Evolutionary conservation across 2,329 filamentous ascomycete genomes (phyloP).

Genomic region (Calonectria leucothoes): DNA sequence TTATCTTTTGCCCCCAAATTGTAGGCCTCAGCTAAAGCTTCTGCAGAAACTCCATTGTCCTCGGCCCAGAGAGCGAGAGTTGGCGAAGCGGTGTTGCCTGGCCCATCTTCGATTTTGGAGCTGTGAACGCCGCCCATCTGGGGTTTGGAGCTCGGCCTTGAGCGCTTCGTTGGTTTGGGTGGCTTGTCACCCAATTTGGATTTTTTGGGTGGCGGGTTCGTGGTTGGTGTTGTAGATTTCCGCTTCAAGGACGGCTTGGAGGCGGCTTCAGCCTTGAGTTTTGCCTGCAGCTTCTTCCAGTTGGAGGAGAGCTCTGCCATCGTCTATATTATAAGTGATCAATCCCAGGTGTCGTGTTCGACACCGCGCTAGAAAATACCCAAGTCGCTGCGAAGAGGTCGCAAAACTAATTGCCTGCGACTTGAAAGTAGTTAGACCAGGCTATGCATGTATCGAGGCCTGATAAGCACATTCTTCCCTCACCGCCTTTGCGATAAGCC

Average conservation of each 20-base stretch:
- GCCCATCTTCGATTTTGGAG: slow-evolving; percentile 54
- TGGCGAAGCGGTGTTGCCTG: slow-evolving; percentile 57
- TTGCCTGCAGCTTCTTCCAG: slow-evolving; percentile 82
- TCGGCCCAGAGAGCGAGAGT: slow-evolving; percentile 71
- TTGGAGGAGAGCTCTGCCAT: slow-evolving; percentile 71
- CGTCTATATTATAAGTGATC: slow-evolving; percentile 1
- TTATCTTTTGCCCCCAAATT: slow-evolving; percentile 62
- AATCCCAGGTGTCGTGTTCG: background rate
- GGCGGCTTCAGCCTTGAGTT: slow-evolving; percentile 61
- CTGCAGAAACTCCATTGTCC: slow-evolving; percentile 70
- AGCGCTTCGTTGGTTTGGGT: slow-evolving; percentile 11
- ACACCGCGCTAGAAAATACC: background rate
- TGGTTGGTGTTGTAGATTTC: slow-evolving; percentile 49
- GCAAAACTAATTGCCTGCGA: slow-evolving; percentile 7
- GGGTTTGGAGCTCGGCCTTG: slow-evolving; percentile 24
- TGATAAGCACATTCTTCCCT: slow-evolving; percentile 33
- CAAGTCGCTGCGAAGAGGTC: slow-evolving; percentile 9
- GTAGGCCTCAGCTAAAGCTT: slow-evolving; percentile 72
- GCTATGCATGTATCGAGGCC: slow-evolving; percentile 36
- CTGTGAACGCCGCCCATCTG: slow-evolving; percentile 70
- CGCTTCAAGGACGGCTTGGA: slow-evolving; percentile 54
- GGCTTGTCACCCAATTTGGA: slow-evolving; percentile 41
- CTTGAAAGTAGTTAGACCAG: slow-evolving; percentile 26
- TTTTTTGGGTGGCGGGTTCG: slow-evolving; percentile 40
- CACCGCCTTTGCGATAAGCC: slow-evolving; percentile 43